Percentiles rank a stretch among this genome's conserved stretches.
Evolutionary conservation across 805 yeast genomes (phyloP).

Genomic region (Candida namnaoensis): DNA sequence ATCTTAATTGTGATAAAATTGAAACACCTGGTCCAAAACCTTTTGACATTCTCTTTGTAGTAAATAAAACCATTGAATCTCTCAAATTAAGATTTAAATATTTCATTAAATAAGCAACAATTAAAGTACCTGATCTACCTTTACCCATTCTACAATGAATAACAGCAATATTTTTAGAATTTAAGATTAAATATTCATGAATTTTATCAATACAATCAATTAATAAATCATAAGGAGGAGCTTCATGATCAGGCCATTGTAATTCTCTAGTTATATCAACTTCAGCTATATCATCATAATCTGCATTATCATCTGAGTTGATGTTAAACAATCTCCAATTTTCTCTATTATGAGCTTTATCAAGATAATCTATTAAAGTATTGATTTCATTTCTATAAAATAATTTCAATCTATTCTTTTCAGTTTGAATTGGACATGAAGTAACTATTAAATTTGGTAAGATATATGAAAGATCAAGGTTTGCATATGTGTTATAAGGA

Average conservation of each 20-base stretch:
- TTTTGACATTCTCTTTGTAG: constrained; percentile 44
- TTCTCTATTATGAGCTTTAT: constrained; percentile 31
- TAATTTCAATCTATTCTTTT: constrained; percentile 14
- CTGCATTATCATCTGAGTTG: constrained; percentile 44
- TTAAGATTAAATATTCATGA: constrained; percentile 26
- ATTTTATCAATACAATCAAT: constrained; percentile 36
- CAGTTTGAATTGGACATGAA: neutral
- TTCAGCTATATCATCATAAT: constrained; percentile 21
- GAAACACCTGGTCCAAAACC: constrained; percentile 62
- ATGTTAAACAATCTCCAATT: constrained; percentile 74
- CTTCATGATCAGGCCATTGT: constrained; percentile 74
- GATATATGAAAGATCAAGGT: neutral
- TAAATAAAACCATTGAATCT: constrained; percentile 45
- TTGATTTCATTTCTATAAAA: constrained; percentile 43
- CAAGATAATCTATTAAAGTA: constrained; percentile 41
- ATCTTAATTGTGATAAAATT: constrained; percentile 61
- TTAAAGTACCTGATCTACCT: constrained; percentile 80
- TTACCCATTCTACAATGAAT: constrained; percentile 89
- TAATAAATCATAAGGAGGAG: constrained; percentile 57
- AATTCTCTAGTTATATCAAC: constrained; percentile 5
- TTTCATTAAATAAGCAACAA: constrained; percentile 62
- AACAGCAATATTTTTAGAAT: constrained; percentile 43
- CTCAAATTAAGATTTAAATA: constrained; percentile 26
- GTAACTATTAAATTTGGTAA: neutral
- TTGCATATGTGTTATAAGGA: neutral